phyloP scores from a whole-genome alignment of 768 basidiomycete genomes.

The Suillus subalutaceus region DNA sequence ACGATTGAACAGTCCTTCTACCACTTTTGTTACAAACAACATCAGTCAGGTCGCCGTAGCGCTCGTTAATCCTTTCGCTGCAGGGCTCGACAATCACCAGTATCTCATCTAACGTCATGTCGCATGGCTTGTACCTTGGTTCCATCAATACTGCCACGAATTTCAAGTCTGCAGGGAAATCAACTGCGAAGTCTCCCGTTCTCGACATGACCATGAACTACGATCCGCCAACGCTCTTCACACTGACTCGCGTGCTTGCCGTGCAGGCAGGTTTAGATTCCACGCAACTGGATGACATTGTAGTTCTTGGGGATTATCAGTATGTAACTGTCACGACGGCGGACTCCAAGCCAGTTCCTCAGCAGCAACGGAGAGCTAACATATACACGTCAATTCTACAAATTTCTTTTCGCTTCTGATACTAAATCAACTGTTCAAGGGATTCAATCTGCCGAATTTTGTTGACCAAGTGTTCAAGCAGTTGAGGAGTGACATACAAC shows the following conservation, averaged over 20 bases:
- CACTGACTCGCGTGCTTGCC: slow-evolving; percentile 67
- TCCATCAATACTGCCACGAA: slow-evolving; percentile 55
- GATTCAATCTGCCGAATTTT: slow-evolving; percentile 64
- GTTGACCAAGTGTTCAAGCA: slow-evolving; percentile 69
- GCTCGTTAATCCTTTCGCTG: slow-evolving; percentile 69
- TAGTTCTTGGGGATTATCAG: slow-evolving; percentile 64
- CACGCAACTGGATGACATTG: slow-evolving; percentile 67
- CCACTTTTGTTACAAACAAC: slow-evolving; percentile 64
- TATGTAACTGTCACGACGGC: slow-evolving; percentile 45
- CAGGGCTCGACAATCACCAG: slow-evolving; percentile 57
- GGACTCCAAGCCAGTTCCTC: slow-evolving; percentile 33
- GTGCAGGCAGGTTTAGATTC: slow-evolving; percentile 63
- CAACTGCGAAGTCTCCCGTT: slow-evolving; percentile 56
- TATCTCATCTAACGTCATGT: slow-evolving; percentile 61
- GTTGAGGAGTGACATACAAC: slow-evolving; percentile 60
- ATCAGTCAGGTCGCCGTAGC: slow-evolving; percentile 65
- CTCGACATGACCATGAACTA: slow-evolving; percentile 68
- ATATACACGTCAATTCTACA: slow-evolving; percentile 53
- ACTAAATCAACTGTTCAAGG: slow-evolving; percentile 37
- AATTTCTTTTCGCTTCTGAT: background rate
- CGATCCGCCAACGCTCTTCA: slow-evolving; percentile 69
- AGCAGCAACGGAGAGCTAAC: slow-evolving; percentile 41
- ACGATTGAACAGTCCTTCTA: slow-evolving; percentile 51
- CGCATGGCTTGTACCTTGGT: slow-evolving; percentile 64
- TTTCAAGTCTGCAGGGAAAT: slow-evolving; percentile 56